These are phyloP conservation scores for Chrysoporthe cubensis DNA, from an alignment of 2,329 filamentous ascomycete genomes.

Conservation along the genomic window DNA sequence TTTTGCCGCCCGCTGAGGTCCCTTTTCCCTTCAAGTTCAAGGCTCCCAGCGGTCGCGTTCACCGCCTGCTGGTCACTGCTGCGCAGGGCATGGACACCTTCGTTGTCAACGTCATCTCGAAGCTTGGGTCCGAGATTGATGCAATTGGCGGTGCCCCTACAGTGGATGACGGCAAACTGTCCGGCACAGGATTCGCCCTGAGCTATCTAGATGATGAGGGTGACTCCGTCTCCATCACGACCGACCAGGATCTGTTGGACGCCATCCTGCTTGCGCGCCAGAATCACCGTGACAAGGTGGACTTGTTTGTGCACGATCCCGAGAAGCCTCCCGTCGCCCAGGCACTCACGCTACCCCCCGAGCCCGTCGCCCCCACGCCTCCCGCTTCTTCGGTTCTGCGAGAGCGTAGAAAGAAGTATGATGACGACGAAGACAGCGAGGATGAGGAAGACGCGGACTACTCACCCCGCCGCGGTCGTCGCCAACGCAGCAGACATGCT, in stretches of 20 bases:
- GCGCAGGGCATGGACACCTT: slow-evolving; percentile 81
- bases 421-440: slow-evolving; percentile 54
- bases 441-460: slow-evolving; percentile 47
- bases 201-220: slow-evolving; percentile 98
- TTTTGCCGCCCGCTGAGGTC: slow-evolving; percentile 68
- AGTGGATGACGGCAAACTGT: slow-evolving; percentile 79
- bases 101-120: slow-evolving; percentile 75
- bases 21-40: slow-evolving; percentile 99
- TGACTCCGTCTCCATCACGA: slow-evolving; percentile 95
- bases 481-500: slow-evolving; percentile 39
- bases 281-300: slow-evolving; percentile 84
- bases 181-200: slow-evolving; percentile 80
- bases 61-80: slow-evolving; percentile 84
- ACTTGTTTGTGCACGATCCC: slow-evolving; percentile 94
- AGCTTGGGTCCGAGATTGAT: slow-evolving; percentile 83
- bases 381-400: slow-evolving; percentile 54
- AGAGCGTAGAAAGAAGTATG: slow-evolving; percentile 50
- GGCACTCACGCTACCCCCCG: slow-evolving; percentile 51
- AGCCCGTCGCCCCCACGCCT: slow-evolving; percentile 49
- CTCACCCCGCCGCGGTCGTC: slow-evolving; percentile 48
- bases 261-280: slow-evolving; percentile 83
- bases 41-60: slow-evolving; percentile 90
- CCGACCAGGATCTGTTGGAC: slow-evolving; percentile 89
- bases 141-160: slow-evolving; percentile 79
- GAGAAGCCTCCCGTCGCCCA: slow-evolving; percentile 80